Evolutionary conservation across 176 grass and related monocot genomes (phyloP), one percentile per base, ranked within the genome.

Genomic region (Oryza glumipatula): DNA sequence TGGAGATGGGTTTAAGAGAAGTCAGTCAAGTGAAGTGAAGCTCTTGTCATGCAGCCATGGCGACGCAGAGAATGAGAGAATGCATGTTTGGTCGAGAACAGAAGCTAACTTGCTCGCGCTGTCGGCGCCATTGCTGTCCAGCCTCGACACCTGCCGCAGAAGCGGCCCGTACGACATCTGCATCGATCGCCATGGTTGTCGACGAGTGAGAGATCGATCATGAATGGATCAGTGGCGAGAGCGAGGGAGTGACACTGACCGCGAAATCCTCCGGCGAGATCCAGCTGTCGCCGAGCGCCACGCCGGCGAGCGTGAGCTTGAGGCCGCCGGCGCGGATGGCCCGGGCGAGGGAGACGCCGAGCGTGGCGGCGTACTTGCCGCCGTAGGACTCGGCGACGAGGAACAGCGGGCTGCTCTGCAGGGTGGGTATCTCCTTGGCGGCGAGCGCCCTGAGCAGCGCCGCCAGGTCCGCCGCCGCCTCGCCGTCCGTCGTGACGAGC

Each of bases 311-410:
- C 8, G 87, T 88, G 76, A 98, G 80, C 9, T 90, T 88, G 75
- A 98, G 77, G 24, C 83, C 72, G 58, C 95, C 87, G 47, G 82
- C 66, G 21, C 67, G 82, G 44, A 91, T 35, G 8, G 92, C 90
- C 70, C 87, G 66, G 70, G 88, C 82, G 64, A 61, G 56, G 11
- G 88, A 92, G 3, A 75, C 86, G 65, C 88, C 92, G 14, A 94
- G 80, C 44, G 92, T 91, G 38, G 91, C 94, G 21, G 92, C 90
- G 71, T 90, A 97, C 85, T 92, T 94, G 47, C 94, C 94, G 63
- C 94, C 92, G 54, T 97, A 97, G 15, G 94, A 97, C 83, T 97
- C 94, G 9, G 90, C 92, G 58, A 94, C 88, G 24, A 97, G 67
- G 88, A 90, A 97, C 19, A 97, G 90, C 24, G 90, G 95, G 58